Base-by-base conservation (phyloP, 345 rosid species). In the Isatis tinctoria region DNA sequence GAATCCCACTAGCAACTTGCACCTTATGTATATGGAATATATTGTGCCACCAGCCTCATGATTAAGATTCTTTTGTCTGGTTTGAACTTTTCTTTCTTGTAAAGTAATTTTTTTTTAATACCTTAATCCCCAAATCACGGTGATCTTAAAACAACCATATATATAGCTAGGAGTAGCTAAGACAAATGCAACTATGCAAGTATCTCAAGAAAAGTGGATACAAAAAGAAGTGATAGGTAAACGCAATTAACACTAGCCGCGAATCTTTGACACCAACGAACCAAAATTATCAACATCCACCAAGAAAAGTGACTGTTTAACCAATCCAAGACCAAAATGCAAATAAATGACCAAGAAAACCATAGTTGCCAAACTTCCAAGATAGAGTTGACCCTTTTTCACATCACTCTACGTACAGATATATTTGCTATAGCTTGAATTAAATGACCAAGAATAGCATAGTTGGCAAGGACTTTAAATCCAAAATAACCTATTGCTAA, bases 1-100 rank as follows among this genome's bases (percentile, higher is more conserved):
- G 64, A 67, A 82, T 79, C 72, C 61, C 43, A 22, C 27, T 7
- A 59, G 45, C 96, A 84, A 87, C 79, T 90, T 85, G 88, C 74
- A 67, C 47, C 32, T 65, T 47, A 47, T 60, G 67, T 41, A 73
- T 52, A 62, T 77, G 81, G 66, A 59, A 59, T 68, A 60, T 78
- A 80, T 77, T 74, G 54, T 74, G 30, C 81, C 83, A 73, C 85
- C 80, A 49, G 32, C 81, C 67, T 74, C 77, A 65, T 69, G 77
- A 84, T 73, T 82, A 72, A 30, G 81, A 85, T 84, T 65, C 86
- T 37, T 65, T 56, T 26, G 20, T 13, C 27, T 54, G 56, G 51
- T 80, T 79, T 3, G 52, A 33, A 70, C 37, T 54, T 66, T 66
- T 75, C 57, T 60, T 72, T 70, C 79, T 78, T 54, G 69, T 79